Evolutionary conservation across 192 early-diverging fungal genomes (phyloP).

Genomic region (Umbelopsis isabellina): DNA sequence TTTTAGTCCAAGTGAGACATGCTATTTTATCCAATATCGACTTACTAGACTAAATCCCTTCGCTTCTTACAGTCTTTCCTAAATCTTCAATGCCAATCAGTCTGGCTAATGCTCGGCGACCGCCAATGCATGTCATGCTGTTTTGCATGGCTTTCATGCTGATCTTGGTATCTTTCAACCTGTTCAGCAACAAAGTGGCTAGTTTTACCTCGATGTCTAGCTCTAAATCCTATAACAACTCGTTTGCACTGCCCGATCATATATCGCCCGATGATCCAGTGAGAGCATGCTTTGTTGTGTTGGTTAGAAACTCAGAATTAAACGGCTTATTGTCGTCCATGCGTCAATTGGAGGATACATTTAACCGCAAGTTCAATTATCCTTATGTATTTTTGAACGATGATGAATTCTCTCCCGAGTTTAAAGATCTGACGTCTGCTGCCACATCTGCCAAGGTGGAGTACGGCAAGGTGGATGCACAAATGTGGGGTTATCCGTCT

Average conservation of each 20-base stretch:
- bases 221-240: background rate
- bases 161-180: background rate
- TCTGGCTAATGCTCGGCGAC: slow-evolving; percentile 1
- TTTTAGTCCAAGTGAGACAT: background rate
- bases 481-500: slow-evolving; percentile 79
- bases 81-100: background rate
- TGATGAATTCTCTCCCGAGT: slow-evolving; percentile 69
- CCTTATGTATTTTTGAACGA: slow-evolving; percentile 93
- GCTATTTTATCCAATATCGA: background rate
- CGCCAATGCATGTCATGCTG: background rate
- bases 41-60: background rate
- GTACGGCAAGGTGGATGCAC: slow-evolving; percentile 58
- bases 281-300: slow-evolving; percentile 47
- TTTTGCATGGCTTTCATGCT: background rate
- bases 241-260: background rate
- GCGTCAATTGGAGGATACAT: slow-evolving; percentile 74
- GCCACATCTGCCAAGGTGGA: slow-evolving; percentile 58
- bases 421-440: slow-evolving; percentile 56
- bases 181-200: background rate
- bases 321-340: slow-evolving; percentile 59
- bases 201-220: background rate
- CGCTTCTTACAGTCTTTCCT: background rate
- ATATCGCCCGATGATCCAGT: slow-evolving; percentile 27
- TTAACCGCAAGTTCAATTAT: slow-evolving; percentile 80
- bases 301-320: slow-evolving; percentile 76